Conservation (phyloP, 768 basidiomycete genomes). For the Amanita rimosa region DNA sequence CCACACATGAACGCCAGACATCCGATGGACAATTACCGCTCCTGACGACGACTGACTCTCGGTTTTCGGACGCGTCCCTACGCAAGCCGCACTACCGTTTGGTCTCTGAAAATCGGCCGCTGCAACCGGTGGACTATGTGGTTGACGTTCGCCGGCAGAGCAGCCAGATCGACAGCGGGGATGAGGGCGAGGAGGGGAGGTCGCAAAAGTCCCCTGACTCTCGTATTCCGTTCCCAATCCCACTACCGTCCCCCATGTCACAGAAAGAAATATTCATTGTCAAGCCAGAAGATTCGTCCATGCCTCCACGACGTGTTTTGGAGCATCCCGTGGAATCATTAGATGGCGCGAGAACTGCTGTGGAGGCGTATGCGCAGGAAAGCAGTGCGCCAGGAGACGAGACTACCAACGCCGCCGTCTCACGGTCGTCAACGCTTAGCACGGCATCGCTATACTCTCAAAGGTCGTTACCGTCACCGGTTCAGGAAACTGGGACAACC, state of each 20-base stretch:
- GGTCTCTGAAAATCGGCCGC: neutral
- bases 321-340: neutral
- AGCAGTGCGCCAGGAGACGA: too few relatives aligned
- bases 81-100: constrained; percentile 1
- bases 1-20: neutral
- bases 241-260: neutral
- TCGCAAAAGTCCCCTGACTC: neutral
- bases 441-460: neutral
- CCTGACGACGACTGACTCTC: neutral
- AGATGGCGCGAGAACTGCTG: neutral
- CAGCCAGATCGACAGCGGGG: neutral
- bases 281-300: neutral
- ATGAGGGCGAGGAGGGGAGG: neutral
- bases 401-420: neutral
- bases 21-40: neutral
- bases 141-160: neutral
- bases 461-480: neutral
- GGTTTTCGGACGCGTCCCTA: neutral
- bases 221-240: neutral
- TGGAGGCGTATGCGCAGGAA: neutral
- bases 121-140: neutral
- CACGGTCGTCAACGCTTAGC: neutral
- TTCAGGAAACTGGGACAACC: neutral
- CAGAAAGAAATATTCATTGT: neutral
- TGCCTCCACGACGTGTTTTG: neutral